Percentiles rank a stretch among this genome's conserved stretches.
Evolutionary conservation across 129 eudicot species (phyloP).

Genomic region (Calendula officinalis): DNA sequence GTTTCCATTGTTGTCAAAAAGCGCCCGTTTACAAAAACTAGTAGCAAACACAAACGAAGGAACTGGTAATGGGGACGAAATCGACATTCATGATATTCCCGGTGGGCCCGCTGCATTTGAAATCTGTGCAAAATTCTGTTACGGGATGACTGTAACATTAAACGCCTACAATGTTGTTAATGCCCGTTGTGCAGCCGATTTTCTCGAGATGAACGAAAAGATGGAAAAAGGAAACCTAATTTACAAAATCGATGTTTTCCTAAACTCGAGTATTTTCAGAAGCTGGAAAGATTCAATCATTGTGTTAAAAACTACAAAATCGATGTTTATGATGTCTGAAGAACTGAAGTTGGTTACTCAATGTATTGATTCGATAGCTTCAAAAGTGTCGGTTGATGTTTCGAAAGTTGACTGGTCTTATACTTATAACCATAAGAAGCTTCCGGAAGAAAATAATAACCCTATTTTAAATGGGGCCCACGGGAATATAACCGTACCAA

Average conservation of each 20-base stretch:
- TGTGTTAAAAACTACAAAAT: slow-evolving; percentile 73
- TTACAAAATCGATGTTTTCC: slow-evolving; percentile 83
- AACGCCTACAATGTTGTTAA: slow-evolving; percentile 78
- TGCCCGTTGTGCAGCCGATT: slow-evolving; percentile 90
- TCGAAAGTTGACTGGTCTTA: slow-evolving; percentile 91
- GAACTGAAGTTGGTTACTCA: slow-evolving; percentile 68
- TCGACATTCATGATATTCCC: slow-evolving; percentile 70
- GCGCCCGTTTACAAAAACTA: slow-evolving; percentile 69
- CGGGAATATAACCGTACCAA: slow-evolving; percentile 62
- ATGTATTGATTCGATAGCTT: slow-evolving; percentile 71
- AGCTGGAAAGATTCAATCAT: slow-evolving; percentile 98
- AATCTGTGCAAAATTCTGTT: slow-evolving; percentile 93
- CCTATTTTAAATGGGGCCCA: slow-evolving; percentile 48
- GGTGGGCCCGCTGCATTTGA: slow-evolving; percentile 86
- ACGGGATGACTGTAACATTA: slow-evolving; percentile 85
- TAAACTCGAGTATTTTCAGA: slow-evolving; percentile 68
- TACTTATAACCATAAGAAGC: slow-evolving; percentile 71
- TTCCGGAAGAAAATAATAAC: slow-evolving; percentile 66
- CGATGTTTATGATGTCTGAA: slow-evolving; percentile 55
- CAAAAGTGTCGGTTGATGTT: slow-evolving; percentile 70
- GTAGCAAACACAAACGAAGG: slow-evolving; percentile 54
- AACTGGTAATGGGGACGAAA: slow-evolving; percentile 53
- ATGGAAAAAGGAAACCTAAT: slow-evolving; percentile 87
- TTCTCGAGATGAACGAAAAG: slow-evolving; percentile 81
- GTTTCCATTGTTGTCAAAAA: slow-evolving; percentile 92